Base-by-base conservation (phyloP, 257 asterid genomes). In the Gentiana macrophylla region DNA sequence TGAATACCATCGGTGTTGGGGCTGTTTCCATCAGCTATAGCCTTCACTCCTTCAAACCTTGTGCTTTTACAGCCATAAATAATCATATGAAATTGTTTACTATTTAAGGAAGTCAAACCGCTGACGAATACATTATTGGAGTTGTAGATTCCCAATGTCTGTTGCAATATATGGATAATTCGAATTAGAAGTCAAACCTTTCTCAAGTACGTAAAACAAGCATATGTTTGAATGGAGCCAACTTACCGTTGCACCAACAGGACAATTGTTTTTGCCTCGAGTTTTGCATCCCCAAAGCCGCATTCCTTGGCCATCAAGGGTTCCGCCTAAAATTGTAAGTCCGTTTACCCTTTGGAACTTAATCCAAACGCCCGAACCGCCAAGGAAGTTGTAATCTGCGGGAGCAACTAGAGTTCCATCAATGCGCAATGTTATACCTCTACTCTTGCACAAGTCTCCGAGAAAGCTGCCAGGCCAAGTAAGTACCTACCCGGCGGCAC, bases 401-500 rank as follows among this genome's bases (percentile, higher is more conserved):
- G 71, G 71, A 66, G 71, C 66, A 13, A 66, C 55, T 11, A 66
- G 66, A 7, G 62, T 66, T 12, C 71, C 71, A 38, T 47, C 56
- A n/a, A 66, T 46, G 2, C 43, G 38, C 32, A 66, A 34, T 33
- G 51, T 44, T 8, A 51, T 48, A 8, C 43, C 66, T n/a, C n/a
- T 53, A 45, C n/a, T 59, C 57, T 47, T 59, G 57, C 71, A 66
- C 1, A 1, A 5, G 3, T 4, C 2, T 1, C 71, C 71, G 4
- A 4, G n/a, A 66, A 66, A 12, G 2, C 3, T 1, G 49, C 69
- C 1, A 53, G 65, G 3, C 62, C 6, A 0, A 78, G 45, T 37
- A 74, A 57, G 66, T 57, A 83, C 4, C 65, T 61, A 1, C 93
- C 93, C 10, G 59, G 49, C 2, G 93, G 89, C 44, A 83, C 84